A percentile compares a stretch with the other conserved stretches of the same genome.
Conservation (phyloP, 2,329 filamentous ascomycete species). For the Exophiala sideris region DNA sequence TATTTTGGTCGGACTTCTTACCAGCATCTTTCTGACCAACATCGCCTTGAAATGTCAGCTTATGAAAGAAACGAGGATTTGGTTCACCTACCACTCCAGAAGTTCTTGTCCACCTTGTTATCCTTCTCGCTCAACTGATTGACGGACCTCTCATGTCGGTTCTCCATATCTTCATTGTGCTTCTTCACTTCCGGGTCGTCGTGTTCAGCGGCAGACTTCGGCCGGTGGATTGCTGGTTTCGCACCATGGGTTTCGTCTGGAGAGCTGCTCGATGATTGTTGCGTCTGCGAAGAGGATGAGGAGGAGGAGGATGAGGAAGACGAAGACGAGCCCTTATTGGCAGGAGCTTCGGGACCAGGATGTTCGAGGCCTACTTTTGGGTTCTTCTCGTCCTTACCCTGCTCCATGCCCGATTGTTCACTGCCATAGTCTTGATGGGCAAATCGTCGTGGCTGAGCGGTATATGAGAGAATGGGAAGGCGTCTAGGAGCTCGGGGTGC, state of each 20-base stretch:
- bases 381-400: slow-evolving; percentile 22
- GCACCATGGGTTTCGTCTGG: slow-evolving; percentile 8
- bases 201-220: slow-evolving; percentile 26
- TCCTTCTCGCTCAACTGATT: slow-evolving; percentile 28
- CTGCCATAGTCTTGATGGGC: slow-evolving; percentile 25
- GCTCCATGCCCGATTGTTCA: slow-evolving; percentile 24
- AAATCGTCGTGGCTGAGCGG: slow-evolving; percentile 14
- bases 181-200: slow-evolving; percentile 27
- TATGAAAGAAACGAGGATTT: background rate
- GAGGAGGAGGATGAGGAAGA: slow-evolving; percentile 1
- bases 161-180: slow-evolving; percentile 23
- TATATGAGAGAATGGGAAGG: slow-evolving; percentile 1
- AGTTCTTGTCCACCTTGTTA: slow-evolving; percentile 29
- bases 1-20: background rate
- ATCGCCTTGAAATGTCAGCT: slow-evolving; percentile 20
- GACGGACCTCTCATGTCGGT: slow-evolving; percentile 16
- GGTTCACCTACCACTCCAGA: slow-evolving; percentile 25
- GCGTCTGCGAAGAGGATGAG: background rate
- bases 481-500: slow-evolving; percentile 9
- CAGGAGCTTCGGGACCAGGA: slow-evolving; percentile 27
- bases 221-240: slow-evolving; percentile 24
- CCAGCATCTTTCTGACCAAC: slow-evolving; percentile 18
- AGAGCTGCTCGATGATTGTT: background rate
- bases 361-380: slow-evolving; percentile 26
- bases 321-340: slow-evolving; percentile 15